Conservation (phyloP, 345 rosid genomes). For the Eucalyptus viminalis region DNA sequence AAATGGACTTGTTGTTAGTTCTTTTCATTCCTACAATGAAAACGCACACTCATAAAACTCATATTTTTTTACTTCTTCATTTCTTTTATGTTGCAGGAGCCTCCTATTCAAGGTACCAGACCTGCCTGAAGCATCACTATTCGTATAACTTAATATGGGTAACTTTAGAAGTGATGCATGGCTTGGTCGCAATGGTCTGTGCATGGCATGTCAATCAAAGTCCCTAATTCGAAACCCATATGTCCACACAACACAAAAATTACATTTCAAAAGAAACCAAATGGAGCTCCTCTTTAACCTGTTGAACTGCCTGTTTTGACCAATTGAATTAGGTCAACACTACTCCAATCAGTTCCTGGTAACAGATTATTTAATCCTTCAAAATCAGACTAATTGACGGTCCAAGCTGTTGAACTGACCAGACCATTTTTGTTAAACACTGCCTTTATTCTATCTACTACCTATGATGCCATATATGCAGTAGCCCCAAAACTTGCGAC, state of each 20-base stretch:
- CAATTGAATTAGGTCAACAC: background rate
- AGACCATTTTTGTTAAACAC: background rate
- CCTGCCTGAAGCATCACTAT: background rate
- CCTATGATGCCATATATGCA: background rate
- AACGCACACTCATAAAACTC: background rate
- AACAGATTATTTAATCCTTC: background rate
- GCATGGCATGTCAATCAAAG: background rate
- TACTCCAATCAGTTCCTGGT: background rate
- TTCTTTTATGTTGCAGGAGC: background rate
- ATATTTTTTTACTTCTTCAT: background rate
- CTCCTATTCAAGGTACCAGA: background rate
- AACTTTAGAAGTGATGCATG: background rate
- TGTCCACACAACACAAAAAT: background rate
- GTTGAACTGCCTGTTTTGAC: background rate
- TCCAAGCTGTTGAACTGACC: background rate
- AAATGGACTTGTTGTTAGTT: background rate
- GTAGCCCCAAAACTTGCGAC: background rate
- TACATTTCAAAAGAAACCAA: background rate
- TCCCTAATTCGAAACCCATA: background rate
- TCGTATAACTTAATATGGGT: background rate
- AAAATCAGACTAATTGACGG: background rate
- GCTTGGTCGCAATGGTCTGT: background rate
- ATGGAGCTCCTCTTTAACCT: background rate
- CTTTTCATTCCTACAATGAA: background rate
- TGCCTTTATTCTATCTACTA: background rate